Evolutionary conservation across 805 yeast species (phyloP).

Genomic region (Candida arabinofermentans): DNA sequence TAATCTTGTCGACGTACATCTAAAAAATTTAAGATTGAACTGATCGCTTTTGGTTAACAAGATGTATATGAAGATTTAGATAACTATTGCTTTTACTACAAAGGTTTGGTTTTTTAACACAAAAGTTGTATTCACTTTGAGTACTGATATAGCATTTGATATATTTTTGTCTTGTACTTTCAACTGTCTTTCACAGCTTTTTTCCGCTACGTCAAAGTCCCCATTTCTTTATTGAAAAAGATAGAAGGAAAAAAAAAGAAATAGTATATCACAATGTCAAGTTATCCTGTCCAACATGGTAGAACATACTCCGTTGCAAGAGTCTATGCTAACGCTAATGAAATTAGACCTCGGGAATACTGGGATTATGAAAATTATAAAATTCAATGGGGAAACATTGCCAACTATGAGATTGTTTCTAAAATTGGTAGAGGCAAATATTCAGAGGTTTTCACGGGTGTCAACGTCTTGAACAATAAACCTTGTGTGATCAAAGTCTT

Average conservation of each 20-base stretch:
- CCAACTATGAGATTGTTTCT: constrained; percentile 78
- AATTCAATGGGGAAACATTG: constrained; percentile 80
- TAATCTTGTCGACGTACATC: too few species aligned
- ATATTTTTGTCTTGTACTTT: neutral
- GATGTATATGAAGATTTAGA: too few species aligned
- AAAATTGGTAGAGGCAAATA: constrained; percentile 92
- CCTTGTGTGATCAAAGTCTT: constrained; percentile 84
- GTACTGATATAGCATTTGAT: too few species aligned
- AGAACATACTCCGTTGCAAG: constrained; percentile 41
- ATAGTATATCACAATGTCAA: neutral
- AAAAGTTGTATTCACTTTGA: too few species aligned
- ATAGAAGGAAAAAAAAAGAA: neutral
- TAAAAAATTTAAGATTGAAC: too few species aligned
- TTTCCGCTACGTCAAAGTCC: too few species aligned
- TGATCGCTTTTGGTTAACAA: too few species aligned
- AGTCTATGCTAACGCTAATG: constrained; percentile 80
- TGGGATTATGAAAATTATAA: constrained; percentile 76
- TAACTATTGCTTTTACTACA: too few species aligned
- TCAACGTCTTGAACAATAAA: constrained; percentile 55
- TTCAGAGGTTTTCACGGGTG: constrained; percentile 89
- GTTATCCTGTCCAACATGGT: constrained; percentile 7
- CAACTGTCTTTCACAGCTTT: neutral
- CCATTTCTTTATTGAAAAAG: too few species aligned
- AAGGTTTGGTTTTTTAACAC: too few species aligned
- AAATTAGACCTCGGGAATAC: constrained; percentile 69